Evolutionary conservation across 257 asterid species (phyloP).

Genomic region (Lycium ferocissimum): DNA sequence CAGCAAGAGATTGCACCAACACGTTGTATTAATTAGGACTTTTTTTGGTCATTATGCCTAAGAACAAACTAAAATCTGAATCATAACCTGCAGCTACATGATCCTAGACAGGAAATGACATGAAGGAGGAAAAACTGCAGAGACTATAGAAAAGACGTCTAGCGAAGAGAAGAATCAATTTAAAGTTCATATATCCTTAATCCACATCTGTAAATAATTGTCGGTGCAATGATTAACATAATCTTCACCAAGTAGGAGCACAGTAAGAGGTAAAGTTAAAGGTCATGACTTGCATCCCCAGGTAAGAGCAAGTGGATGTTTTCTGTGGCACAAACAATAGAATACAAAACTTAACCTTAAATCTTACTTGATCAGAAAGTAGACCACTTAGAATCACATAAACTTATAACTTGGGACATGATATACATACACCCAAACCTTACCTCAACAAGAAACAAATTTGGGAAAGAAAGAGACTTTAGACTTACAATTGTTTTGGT

Average conservation of each 20-base stretch:
- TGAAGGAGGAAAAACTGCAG: neutral
- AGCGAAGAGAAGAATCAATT: neutral
- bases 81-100: neutral
- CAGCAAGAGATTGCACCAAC: neutral
- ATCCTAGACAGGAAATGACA: neutral
- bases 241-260: neutral
- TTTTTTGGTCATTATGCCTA: neutral
- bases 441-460: neutral
- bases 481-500: slow-evolving; percentile 60
- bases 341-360: slow-evolving; percentile 6
- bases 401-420: neutral
- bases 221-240: neutral
- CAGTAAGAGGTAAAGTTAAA: neutral
- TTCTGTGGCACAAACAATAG: neutral
- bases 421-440: neutral
- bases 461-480: neutral
- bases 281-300: neutral
- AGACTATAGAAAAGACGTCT: neutral
- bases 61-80: neutral
- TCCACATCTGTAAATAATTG: neutral
- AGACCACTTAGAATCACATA: no score
- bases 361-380: neutral
- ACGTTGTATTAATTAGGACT: neutral
- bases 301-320: neutral
- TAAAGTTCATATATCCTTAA: neutral